Evolutionary conservation across 1,139 yeast genomes (phyloP).

Genomic region (Magnusiomyces ingens): DNA sequence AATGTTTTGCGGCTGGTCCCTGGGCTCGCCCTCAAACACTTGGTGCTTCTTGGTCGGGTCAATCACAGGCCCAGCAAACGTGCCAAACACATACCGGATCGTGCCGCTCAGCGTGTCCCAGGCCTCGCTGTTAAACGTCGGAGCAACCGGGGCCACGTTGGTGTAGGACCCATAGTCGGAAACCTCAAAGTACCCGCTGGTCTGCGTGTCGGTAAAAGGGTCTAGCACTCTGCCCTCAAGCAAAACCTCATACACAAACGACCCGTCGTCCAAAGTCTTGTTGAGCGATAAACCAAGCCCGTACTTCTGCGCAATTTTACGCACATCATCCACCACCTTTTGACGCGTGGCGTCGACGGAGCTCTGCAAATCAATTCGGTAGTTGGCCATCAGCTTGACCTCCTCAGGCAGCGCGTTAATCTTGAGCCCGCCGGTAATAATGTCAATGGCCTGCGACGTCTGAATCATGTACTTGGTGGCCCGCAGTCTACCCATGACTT

Average conservation of each 20-base stretch:
- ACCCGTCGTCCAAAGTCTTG: constrained; percentile 8
- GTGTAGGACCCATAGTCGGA: constrained; percentile 27
- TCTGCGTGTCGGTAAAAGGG: constrained; percentile 8
- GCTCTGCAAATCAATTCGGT: constrained; percentile 48
- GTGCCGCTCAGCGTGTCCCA: constrained; percentile 55
- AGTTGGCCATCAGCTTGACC: constrained; percentile 47
- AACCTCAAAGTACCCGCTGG: constrained; percentile 30
- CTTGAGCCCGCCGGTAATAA: constrained; percentile 56
- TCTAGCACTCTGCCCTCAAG: constrained; percentile 26
- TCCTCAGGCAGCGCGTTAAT: constrained; percentile 64
- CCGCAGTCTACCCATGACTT: constrained; percentile 9
- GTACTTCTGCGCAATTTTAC: constrained; percentile 38
- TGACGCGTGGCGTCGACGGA: constrained; percentile 36
- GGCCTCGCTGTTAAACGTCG: constrained; percentile 37
- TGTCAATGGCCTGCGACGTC: constrained; percentile 59
- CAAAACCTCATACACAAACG: constrained; percentile 53
- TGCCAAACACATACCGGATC: constrained; percentile 26
- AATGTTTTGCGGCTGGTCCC: constrained; percentile 19
- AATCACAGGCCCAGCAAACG: constrained; percentile 17
- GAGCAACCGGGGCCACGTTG: constrained; percentile 56
- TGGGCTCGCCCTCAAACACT: too few species aligned
- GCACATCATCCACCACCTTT: constrained; percentile 36
- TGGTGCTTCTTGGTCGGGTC: constrained; percentile 26
- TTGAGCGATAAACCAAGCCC: constrained; percentile 42
- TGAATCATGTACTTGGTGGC: constrained; percentile 40